phyloP scores from a whole-genome alignment of 139 green algal species.

The Desmodesmus armatus region DNA sequence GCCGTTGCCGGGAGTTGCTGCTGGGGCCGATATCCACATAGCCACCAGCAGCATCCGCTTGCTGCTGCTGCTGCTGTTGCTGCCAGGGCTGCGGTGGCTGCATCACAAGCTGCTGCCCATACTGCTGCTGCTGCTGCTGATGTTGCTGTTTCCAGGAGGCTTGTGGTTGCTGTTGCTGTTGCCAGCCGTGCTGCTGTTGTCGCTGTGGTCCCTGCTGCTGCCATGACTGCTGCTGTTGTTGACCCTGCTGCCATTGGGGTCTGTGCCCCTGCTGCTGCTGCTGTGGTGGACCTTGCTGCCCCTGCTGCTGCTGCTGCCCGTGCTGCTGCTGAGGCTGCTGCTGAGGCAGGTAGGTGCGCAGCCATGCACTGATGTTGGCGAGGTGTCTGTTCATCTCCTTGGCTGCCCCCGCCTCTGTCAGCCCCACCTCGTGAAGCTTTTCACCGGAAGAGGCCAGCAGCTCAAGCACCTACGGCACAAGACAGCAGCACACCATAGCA shows the following conservation, averaged over 20 bases:
- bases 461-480: constrained; percentile 15
- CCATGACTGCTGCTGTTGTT: constrained; percentile 12
- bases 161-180: constrained; percentile 17
- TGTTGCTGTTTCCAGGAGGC: constrained; percentile 5
- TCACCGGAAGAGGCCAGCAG: constrained; percentile 55
- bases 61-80: constrained; percentile 17
- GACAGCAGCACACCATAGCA: constrained; percentile 12
- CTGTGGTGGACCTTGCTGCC: constrained; percentile 12
- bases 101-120: constrained; percentile 6
- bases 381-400: constrained; percentile 42
- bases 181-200: not conserved
- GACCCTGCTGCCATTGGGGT: not conserved
- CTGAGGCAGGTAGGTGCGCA: constrained; percentile 44
- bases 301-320: constrained; percentile 6
- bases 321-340: constrained; percentile 13
- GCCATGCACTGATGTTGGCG: constrained; percentile 41
- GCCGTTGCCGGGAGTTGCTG: not conserved
- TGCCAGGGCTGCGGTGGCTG: not conserved
- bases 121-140: not conserved
- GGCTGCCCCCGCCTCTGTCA: constrained; percentile 61
- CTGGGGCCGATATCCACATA: constrained; percentile 12
- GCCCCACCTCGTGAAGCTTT: constrained; percentile 71
- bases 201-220: too few relatives aligned
- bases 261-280: not conserved
- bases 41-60: not conserved